phyloP scores from a whole-genome alignment of 352 stramenopile genomes.

The Globisporangium uncinulatum region DNA sequence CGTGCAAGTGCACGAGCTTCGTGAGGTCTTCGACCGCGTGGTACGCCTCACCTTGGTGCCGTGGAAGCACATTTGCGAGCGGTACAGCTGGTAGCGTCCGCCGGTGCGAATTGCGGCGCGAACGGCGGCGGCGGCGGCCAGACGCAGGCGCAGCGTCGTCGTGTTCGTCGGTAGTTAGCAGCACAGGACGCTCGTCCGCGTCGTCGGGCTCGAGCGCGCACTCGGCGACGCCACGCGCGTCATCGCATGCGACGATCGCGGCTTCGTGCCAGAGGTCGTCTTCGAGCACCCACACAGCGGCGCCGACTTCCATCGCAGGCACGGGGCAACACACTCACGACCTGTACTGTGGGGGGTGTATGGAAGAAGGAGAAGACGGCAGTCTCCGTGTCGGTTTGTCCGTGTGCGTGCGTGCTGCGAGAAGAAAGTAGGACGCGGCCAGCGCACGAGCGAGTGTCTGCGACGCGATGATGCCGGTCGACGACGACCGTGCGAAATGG shows the following conservation, averaged over 20 bases:
- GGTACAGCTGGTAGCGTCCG: slow-evolving; percentile 25
- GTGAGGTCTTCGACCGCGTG: slow-evolving; percentile 84
- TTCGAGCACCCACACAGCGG: slow-evolving; percentile 74
- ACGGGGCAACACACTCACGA: background rate
- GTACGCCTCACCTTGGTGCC: slow-evolving; percentile 52
- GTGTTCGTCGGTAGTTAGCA: slow-evolving; percentile 19
- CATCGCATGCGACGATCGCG: slow-evolving; percentile 44
- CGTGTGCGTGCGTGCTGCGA: too few species aligned
- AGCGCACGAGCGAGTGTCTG: too few species aligned
- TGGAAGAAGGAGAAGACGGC: background rate
- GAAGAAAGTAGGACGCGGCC: too few species aligned
- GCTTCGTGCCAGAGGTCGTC: slow-evolving; percentile 67
- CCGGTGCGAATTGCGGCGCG: slow-evolving; percentile 34
- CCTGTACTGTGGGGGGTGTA: background rate
- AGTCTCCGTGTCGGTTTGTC: background rate
- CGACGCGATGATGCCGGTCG: too few species aligned
- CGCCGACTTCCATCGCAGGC: slow-evolving; percentile 58
- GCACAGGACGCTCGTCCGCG: slow-evolving; percentile 26
- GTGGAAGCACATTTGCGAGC: slow-evolving; percentile 42
- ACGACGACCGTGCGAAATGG: too few species aligned
- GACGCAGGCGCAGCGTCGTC: slow-evolving; percentile 37
- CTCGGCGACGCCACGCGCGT: slow-evolving; percentile 33
- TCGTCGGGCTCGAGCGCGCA: slow-evolving; percentile 49
- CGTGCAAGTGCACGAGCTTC: slow-evolving; percentile 88
- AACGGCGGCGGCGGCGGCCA: slow-evolving; percentile 29